A percentile compares a stretch with the other conserved stretches of the same genome.
phyloP scores from a whole-genome alignment of 768 basidiomycete species.

The Paxillus rubicundulus region DNA sequence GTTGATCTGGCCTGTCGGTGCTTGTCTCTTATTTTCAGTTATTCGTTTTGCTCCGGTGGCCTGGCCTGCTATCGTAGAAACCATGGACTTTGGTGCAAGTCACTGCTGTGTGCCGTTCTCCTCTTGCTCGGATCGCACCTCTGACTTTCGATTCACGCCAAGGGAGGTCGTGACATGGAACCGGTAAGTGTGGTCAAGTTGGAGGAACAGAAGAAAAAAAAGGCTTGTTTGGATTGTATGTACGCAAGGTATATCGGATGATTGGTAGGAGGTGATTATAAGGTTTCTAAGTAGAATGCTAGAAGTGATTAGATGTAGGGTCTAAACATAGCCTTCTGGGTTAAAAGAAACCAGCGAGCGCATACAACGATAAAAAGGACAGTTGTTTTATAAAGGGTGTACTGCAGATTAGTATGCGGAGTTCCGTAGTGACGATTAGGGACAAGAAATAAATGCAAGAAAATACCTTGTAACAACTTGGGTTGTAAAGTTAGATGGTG shows the following conservation, averaged over 20 bases:
- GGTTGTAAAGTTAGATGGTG: slow-evolving; percentile 1
- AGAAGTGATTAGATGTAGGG: slow-evolving; percentile 6
- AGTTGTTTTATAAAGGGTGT: slow-evolving; percentile 11
- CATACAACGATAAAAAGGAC: slow-evolving; percentile 8
- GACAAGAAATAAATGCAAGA: background rate
- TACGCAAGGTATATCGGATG: slow-evolving; percentile 7
- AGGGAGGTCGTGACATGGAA: background rate
- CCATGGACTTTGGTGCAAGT: too few relatives aligned
- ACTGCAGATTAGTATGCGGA: slow-evolving; percentile 14
- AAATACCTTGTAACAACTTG: background rate
- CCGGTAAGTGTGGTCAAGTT: background rate
- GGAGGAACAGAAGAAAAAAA: background rate
- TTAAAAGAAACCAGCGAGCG: background rate
- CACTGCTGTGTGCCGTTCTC: background rate
- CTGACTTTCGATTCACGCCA: background rate
- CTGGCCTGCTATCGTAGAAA: too few relatives aligned
- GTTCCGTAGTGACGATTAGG: slow-evolving; percentile 12
- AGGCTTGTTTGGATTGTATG: background rate
- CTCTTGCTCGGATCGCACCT: background rate
- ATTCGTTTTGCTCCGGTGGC: too few relatives aligned
- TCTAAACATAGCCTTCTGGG: background rate
- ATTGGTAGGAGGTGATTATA: slow-evolving; percentile 1
- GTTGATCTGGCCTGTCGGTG: background rate
- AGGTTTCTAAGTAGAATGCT: slow-evolving; percentile 3
- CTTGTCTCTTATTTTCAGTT: too few relatives aligned